phyloP scores from a whole-genome alignment of 148 eudicot species.

The Drosera capensis region DNA sequence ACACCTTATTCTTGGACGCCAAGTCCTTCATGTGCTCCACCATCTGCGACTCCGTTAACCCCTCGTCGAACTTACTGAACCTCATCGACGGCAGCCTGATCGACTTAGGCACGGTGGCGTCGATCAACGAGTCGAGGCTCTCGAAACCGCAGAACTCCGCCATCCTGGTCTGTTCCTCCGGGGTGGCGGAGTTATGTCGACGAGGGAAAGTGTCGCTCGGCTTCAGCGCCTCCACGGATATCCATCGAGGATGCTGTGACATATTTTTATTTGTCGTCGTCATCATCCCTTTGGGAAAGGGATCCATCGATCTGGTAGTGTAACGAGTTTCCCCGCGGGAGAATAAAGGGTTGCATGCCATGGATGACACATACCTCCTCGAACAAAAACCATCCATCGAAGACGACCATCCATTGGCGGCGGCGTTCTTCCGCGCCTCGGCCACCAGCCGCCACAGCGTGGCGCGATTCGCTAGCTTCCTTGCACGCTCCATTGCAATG shows the following conservation, averaged over 20 bases:
- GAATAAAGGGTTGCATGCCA: conserved; percentile 36
- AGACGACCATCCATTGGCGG: conserved; percentile 11
- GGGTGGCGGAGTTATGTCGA: conserved; percentile 81
- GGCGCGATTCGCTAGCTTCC: conserved; percentile 54
- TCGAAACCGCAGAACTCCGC: conserved; percentile 51
- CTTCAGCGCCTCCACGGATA: conserved; percentile 61
- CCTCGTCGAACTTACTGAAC: conserved; percentile 55
- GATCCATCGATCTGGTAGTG: conserved; percentile 11
- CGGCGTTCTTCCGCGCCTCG: conserved; percentile 25
- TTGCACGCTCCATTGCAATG: conserved; percentile 59
- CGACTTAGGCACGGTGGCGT: conserved; percentile 88
- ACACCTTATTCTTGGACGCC: conserved; percentile 67
- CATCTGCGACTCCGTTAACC: conserved; percentile 87
- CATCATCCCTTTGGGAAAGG: conserved; percentile 14
- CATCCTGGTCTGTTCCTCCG: conserved; percentile 62
- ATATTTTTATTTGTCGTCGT: conserved; percentile 8
- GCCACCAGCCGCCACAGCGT: conserved; percentile 40
- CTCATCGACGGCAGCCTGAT: conserved; percentile 52
- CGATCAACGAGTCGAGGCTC: conserved; percentile 44
- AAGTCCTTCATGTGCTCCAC: conserved; percentile 59
- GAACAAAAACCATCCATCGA: conserved; percentile 10
- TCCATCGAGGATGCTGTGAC: conserved; percentile 39
- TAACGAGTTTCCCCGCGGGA: conserved; percentile 5
- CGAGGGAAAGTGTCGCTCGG: conserved; percentile 79
- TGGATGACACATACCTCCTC: conserved; percentile 56